Evolutionary conservation across 2,329 filamentous ascomycete species (phyloP).

Genomic region (Paraphoma chrysanthemicola): DNA sequence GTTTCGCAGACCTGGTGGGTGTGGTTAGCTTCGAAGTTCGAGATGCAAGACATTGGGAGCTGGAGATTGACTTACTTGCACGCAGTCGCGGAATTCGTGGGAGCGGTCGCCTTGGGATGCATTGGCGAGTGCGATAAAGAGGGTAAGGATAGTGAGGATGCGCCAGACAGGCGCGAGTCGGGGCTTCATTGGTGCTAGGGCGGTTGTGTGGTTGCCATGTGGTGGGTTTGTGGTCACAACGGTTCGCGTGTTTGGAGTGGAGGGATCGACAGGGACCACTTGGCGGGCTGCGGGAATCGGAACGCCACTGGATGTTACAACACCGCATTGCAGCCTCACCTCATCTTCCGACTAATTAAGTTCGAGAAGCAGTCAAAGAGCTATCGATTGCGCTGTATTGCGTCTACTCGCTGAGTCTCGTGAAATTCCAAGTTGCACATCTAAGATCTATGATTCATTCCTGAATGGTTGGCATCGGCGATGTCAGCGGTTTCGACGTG

Average conservation of each 20-base stretch:
- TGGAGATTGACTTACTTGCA: slow-evolving; percentile 67
- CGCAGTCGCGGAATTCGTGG: slow-evolving; percentile 86
- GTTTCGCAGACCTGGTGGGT: slow-evolving; percentile 72
- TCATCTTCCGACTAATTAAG: background rate
- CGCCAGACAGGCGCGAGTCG: slow-evolving; percentile 33
- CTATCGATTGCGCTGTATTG: no score
- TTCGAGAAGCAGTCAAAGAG: no score
- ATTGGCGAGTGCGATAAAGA: slow-evolving; percentile 48
- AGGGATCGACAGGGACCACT: slow-evolving; percentile 6
- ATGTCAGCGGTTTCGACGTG: no score
- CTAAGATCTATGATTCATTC: no score
- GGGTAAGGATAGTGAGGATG: slow-evolving; percentile 27
- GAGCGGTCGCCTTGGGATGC: slow-evolving; percentile 86
- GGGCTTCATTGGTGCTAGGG: slow-evolving; percentile 31
- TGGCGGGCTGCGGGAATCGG: slow-evolving; percentile 1
- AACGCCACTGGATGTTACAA: no score
- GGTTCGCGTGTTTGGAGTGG: slow-evolving; percentile 12
- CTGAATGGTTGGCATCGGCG: no score
- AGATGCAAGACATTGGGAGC: background rate
- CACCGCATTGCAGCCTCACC: background rate
- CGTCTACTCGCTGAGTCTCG: no score
- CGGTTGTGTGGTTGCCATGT: slow-evolving; percentile 16
- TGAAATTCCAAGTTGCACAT: no score
- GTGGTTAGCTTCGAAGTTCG: slow-evolving; percentile 19
- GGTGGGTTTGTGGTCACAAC: slow-evolving; percentile 12